A percentile compares a stretch with the other conserved stretches of the same genome.
Evolutionary conservation across 1,284 basidiomycete species (phyloP).

Genomic region (Cystobasidium slooffiae): DNA sequence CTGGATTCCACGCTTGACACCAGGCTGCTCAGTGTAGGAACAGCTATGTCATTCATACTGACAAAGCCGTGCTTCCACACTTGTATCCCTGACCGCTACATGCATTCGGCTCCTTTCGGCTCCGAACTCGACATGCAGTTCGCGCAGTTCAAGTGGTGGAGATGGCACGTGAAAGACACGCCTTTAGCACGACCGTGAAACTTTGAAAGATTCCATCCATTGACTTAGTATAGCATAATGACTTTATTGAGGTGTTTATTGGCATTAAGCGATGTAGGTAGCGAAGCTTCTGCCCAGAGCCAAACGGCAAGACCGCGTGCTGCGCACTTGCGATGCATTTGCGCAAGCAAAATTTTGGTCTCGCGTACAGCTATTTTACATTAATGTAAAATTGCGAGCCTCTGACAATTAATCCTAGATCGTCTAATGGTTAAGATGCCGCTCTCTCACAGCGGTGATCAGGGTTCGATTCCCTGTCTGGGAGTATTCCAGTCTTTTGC

Average conservation of each 20-base stretch:
- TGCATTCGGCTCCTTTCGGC: not conserved
- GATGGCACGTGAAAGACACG: not conserved
- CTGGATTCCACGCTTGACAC: too few species aligned
- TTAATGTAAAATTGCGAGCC: too few species aligned
- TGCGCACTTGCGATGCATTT: too few species aligned
- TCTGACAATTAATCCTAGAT: not conserved
- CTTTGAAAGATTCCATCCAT: too few species aligned
- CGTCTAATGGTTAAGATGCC: constrained; percentile 24
- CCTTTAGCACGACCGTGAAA: too few species aligned
- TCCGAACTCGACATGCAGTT: not conserved
- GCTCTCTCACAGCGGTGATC: constrained; percentile 32
- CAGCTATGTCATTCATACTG: constrained; percentile 1
- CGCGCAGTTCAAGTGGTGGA: not conserved
- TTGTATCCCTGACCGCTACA: not conserved
- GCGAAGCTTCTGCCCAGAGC: too few species aligned
- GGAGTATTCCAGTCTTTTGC: constrained; percentile 14
- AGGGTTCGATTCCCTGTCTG: constrained; percentile 40
- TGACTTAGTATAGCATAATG: too few species aligned
- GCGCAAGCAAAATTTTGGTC: too few species aligned
- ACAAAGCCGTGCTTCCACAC: not conserved
- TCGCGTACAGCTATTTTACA: too few species aligned
- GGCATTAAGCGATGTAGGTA: too few species aligned
- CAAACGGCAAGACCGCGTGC: too few species aligned
- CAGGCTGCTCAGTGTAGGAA: not conserved
- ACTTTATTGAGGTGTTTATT: too few species aligned